Evolutionary conservation across 805 yeast genomes (phyloP), one percentile per base, ranked within the genome.

Genomic region (Pichia rugopelliculosa): DNA sequence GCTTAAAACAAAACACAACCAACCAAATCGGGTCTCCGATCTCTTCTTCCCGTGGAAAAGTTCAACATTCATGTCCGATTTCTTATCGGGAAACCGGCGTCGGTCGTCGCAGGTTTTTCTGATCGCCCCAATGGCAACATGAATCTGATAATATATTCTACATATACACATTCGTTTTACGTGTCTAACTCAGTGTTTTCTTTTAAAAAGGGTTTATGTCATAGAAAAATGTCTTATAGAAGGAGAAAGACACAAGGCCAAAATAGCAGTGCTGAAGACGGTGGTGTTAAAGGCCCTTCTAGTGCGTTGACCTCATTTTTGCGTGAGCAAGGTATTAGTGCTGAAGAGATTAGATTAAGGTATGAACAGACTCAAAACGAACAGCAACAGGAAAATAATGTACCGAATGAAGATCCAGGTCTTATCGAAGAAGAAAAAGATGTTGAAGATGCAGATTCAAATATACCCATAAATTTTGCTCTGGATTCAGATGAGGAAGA

Each of bases 271-370:
- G 53, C 36, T 11, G 41, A 33, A 6, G 50, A 41, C 9, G 51
- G 43, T 9, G 61, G 57, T 25, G 67, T 67, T 6, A 53, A 62
- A 39, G 86, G 84, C 6, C 86, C 95, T 40, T 87, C 87, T 68
- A 84, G 95, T 55, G 97, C 97, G 0, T 70, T 90, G 55, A 90
- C 96, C 0, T 93, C 86, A 64, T 90, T 90, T 59, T 72, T 90
- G 51, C 72, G 89, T 43, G 87, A 84, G 48, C 95, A 89, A 64
- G 97, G 97, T 33, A 90, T 90, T 66, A 84, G 72, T 59, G 88
- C 96, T 1, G 88, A 81, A 48, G 80, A 79, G 38, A 88, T 88
- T 60, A 73, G 89, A 59, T 68, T 68, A 43, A 53, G 71, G 46
- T 62, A 61, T 44, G 68, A 64, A 47, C 60, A 55, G 30, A 55